Base-by-base conservation (phyloP, 2,329 filamentous ascomycete genomes). In the Diaporthe nobilis region DNA sequence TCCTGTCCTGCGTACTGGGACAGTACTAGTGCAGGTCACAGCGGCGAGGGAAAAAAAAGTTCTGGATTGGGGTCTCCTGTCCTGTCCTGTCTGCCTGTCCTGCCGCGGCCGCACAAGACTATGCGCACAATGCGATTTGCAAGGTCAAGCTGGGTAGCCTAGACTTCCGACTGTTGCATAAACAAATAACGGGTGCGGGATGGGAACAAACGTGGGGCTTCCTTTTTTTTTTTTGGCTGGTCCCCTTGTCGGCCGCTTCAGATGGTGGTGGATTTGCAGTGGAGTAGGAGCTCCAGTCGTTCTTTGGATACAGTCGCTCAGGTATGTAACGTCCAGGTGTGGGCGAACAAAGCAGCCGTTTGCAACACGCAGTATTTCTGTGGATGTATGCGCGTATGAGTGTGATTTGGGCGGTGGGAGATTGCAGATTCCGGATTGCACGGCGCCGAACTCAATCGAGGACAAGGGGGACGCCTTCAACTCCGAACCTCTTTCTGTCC, bases 51-150 rank as follows among this genome's bases (percentile, higher is more conserved):
- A 37, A 57, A 71, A 61, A 76, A 74, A 73, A 61, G 55, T 37
- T 49, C 34, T 51, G 82, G 80, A 79, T 80, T 79, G 17, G 79
- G 67, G 71, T 71, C 63, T 65, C 71, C 77, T 71, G 71, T 72
- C 53, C 77, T 77, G 65, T 42, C 49, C 31, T 53, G 31, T 53
- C 31, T 68, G 44, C 44, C 31, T 39, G 63, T 31, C 13, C 42
- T 42, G 42, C 65, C 49, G 34, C 34, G 71, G 55, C 58, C 42
- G n/a, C 57, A 51, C 49, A 44, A 31, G 37, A 73, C 58, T 73
- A 39, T 73, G 71, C 71, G 39, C 71, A 34, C 71, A 73, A 49
- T 71, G 42, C 58, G 71, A 61, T 65, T 71, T 71, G 60, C 76
- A 76, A 73, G 76, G 76, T 74, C 68, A 70, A 49, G 76, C 76